phyloP scores from a whole-genome alignment of 805 yeast genomes.

The Starmera caribaea region DNA sequence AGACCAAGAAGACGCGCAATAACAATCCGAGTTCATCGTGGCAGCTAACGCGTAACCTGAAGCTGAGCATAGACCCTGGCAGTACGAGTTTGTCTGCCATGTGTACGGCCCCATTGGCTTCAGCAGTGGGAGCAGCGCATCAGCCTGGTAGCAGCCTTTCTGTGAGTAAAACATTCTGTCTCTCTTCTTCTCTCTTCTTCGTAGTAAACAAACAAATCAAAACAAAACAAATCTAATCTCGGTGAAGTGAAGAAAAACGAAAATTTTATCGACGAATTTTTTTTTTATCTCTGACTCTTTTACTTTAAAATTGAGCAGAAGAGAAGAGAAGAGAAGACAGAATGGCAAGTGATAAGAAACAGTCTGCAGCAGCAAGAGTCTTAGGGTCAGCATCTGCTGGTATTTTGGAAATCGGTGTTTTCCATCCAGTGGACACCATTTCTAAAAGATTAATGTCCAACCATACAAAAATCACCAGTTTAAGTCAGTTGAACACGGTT shows the following conservation, averaged over 20 bases:
- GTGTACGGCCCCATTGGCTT: constrained; percentile 35
- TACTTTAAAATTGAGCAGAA: no score
- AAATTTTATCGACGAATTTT: no score
- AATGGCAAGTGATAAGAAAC: constrained; percentile 52
- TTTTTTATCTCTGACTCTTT: no score
- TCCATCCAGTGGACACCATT: constrained; percentile 98
- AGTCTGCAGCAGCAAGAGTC: constrained; percentile 83
- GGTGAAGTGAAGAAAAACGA: no score
- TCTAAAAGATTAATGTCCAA: constrained; percentile 92
- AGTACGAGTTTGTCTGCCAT: constrained; percentile 52
- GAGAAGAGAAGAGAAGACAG: neutral
- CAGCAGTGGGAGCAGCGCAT: constrained; percentile 16
- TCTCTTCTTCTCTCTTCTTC: no score
- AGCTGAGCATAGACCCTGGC: constrained; percentile 39
- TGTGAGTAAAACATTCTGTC: constrained; percentile 4
- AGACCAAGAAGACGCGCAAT: constrained; percentile 50
- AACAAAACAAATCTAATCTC: no score
- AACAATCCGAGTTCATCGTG: constrained; percentile 48
- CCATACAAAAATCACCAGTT: constrained; percentile 54
- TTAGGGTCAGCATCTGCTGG: constrained; percentile 98
- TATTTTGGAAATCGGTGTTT: constrained; percentile 89
- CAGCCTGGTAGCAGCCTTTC: constrained; percentile 26
- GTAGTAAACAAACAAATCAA: no score
- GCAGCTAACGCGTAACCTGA: constrained; percentile 37
- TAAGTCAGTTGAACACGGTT: constrained; percentile 68